These are phyloP conservation scores for Trapa bicornis DNA, from an alignment of 345 rosid genomes.

Conservation along the genomic window DNA sequence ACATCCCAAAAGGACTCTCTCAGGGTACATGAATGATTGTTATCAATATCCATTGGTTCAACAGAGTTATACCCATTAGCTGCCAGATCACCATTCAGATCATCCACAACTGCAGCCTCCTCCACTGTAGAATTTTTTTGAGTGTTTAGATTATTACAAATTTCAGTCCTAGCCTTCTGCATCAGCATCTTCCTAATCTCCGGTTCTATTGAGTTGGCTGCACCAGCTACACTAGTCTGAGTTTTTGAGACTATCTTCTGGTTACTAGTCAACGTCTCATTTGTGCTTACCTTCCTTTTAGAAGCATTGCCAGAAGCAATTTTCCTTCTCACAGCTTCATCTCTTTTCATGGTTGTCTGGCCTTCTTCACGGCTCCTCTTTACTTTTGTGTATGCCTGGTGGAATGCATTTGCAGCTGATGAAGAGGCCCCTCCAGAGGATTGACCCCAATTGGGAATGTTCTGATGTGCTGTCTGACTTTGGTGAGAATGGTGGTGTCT, in stretches of 20 bases:
- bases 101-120: not conserved
- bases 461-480: too few relatives aligned
- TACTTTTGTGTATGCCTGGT: constrained; percentile 7
- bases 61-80: not conserved
- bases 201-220: not conserved
- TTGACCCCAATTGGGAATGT: not conserved
- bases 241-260: not conserved
- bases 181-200: not conserved
- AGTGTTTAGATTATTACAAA: not conserved
- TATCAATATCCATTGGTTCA: not conserved
- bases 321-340: constrained; percentile 9
- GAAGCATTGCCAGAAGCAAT: not conserved
- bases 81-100: not conserved
- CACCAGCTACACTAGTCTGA: not conserved
- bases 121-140: not conserved
- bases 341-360: constrained; percentile 7
- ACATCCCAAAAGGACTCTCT: not conserved
- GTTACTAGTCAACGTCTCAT: not conserved
- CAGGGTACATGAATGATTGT: not conserved
- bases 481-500: not conserved
- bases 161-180: constrained; percentile 1
- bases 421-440: constrained; percentile 8
- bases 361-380: constrained; percentile 11
- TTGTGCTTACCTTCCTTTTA: not conserved
- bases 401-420: constrained; percentile 5